Evolutionary conservation across 257 asterid species (phyloP).

Genomic region (Solanum gandarillasii): DNA sequence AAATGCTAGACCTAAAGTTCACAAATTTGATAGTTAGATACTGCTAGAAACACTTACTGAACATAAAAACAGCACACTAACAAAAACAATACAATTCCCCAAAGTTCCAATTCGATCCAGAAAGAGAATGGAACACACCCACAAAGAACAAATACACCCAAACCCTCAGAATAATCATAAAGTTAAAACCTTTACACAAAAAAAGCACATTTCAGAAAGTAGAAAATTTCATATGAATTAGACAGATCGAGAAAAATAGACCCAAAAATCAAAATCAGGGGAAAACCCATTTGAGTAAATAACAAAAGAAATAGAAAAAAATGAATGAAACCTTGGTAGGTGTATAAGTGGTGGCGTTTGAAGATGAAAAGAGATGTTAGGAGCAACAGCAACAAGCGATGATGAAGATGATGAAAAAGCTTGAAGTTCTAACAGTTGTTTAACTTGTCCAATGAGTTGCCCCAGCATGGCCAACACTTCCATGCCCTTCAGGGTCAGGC

Average conservation of each 20-base stretch:
- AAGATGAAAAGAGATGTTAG: slow-evolving; percentile 43
- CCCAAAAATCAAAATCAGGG: background rate
- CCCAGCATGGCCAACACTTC: slow-evolving; percentile 75
- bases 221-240: background rate
- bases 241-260: background rate
- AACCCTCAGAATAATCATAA: background rate
- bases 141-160: background rate
- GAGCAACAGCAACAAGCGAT: slow-evolving; percentile 11
- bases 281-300: background rate
- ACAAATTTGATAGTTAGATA: background rate
- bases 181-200: background rate
- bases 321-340: slow-evolving; percentile 32
- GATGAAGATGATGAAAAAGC: slow-evolving; percentile 29
- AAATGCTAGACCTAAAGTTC: background rate
- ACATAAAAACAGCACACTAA: background rate
- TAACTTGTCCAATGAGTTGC: slow-evolving; percentile 84
- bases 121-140: background rate
- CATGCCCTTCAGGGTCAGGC: slow-evolving; percentile 24
- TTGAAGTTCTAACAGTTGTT: slow-evolving; percentile 47
- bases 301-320: background rate
- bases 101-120: background rate
- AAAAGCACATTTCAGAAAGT: background rate
- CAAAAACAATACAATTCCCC: background rate
- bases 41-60: background rate
- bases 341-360: slow-evolving; percentile 27